These are phyloP conservation scores for Basipetospora chlamydospora DNA, from an alignment of 2,329 filamentous ascomycete species.

Conservation along the genomic window DNA sequence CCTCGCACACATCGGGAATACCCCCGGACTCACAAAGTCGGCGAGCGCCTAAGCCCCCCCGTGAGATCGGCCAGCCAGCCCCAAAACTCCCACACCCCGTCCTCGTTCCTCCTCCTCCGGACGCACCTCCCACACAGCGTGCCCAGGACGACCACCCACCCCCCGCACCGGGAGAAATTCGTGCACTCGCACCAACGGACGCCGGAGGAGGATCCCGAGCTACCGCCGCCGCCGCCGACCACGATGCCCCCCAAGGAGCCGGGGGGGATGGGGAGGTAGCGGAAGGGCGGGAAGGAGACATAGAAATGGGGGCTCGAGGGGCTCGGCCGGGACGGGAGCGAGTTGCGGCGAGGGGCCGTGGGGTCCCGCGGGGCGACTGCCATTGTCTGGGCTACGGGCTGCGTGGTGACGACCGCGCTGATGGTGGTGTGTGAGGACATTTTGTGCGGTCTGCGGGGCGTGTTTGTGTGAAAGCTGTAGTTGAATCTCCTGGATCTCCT, in stretches of 20 bases:
- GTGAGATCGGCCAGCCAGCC: no score
- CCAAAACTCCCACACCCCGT: no score
- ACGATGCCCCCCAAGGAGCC: neutral
- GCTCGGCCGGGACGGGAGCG: neutral
- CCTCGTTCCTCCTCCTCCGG: neutral
- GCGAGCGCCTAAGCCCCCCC: no score
- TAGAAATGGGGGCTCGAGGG: neutral
- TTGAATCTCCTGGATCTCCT: no score
- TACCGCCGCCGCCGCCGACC: neutral
- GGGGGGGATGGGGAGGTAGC: neutral
- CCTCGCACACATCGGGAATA: no score
- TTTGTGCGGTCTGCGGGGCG: neutral
- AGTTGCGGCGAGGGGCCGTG: neutral
- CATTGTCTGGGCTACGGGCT: no score
- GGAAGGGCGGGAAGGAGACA: neutral
- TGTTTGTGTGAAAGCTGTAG: neutral
- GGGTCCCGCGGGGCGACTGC: neutral
- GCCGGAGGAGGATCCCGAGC: neutral
- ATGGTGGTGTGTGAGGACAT: neutral
- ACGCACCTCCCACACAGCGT: neutral
- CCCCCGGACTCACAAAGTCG: no score
- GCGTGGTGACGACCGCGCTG: no score
- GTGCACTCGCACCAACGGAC: neutral
- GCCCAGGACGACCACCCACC: neutral
- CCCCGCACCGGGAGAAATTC: neutral